phyloP scores from a whole-genome alignment of 2,329 filamentous ascomycete genomes.

The Fonsecaea pedrosoi region DNA sequence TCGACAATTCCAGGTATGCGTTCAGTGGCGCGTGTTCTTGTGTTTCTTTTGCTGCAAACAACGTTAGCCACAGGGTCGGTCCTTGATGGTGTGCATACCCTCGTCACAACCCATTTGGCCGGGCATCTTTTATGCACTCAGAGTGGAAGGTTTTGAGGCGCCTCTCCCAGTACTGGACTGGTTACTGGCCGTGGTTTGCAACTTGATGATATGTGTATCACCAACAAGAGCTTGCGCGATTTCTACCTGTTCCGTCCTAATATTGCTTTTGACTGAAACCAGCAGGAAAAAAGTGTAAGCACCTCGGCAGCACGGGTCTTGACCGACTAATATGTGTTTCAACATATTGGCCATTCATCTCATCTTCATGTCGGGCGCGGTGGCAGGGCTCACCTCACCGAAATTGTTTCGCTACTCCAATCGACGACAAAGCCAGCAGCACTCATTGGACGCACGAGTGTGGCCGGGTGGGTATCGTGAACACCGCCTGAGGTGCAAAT shows the following conservation, averaged over 20 bases:
- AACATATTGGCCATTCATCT: not conserved
- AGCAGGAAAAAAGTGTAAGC: not conserved
- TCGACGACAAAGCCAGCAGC: not conserved
- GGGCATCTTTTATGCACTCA: not conserved
- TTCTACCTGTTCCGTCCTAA: not conserved
- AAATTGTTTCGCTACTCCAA: not conserved
- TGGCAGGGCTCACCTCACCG: not conserved
- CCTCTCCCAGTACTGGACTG: not conserved
- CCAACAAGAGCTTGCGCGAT: not conserved
- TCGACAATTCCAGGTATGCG: not conserved
- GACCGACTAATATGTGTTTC: not conserved
- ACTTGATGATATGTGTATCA: not conserved
- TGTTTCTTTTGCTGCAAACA: not conserved
- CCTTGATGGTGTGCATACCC: not conserved
- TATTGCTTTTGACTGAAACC: not conserved
- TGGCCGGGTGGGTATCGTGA: not conserved
- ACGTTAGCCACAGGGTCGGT: not conserved
- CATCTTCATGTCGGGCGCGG: not conserved
- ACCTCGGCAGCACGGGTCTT: not conserved
- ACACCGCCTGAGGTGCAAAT: not conserved
- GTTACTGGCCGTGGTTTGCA: not conserved
- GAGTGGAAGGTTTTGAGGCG: not conserved
- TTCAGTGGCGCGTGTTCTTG: not conserved
- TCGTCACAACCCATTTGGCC: not conserved
- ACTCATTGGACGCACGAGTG: not conserved